Evolutionary conservation across 257 asterid genomes (phyloP).

Genomic region (Solanum rostratum): DNA sequence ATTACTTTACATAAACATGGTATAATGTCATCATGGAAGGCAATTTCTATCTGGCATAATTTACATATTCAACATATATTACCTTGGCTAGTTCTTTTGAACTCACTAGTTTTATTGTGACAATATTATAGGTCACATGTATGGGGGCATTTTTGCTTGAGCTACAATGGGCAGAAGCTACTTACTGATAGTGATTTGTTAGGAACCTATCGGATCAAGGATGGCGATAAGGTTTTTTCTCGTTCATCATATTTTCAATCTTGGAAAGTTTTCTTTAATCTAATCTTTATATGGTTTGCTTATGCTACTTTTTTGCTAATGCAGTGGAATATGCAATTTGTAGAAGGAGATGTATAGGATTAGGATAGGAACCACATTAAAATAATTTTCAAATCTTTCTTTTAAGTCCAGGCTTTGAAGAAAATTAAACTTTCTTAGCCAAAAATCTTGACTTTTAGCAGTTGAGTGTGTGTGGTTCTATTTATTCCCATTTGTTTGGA

Average conservation of each 20-base stretch:
- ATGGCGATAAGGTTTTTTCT: constrained; percentile 70
- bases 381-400: not conserved
- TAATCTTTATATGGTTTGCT: not conserved
- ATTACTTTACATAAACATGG: not conserved
- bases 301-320: not conserved
- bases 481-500: not conserved
- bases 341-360: not conserved
- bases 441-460: not conserved
- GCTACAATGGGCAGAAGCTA: constrained; percentile 51
- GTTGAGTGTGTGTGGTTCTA: not conserved
- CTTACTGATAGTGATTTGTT: constrained; percentile 40
- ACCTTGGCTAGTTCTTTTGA: not conserved
- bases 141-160: constrained; percentile 83
- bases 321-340: not conserved
- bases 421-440: not conserved
- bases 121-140: constrained; percentile 52
- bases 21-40: not conserved
- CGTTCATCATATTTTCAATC: not conserved
- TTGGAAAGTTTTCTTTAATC: not conserved
- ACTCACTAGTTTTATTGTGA: not conserved
- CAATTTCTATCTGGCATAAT: not conserved
- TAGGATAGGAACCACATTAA: not conserved
- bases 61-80: not conserved
- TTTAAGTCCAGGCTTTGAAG: not conserved
- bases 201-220: constrained; percentile 49